These are phyloP conservation scores for Sequoiadendron giganteum DNA, from an alignment of 75 land plant genomes.

Conservation along the genomic window DNA sequence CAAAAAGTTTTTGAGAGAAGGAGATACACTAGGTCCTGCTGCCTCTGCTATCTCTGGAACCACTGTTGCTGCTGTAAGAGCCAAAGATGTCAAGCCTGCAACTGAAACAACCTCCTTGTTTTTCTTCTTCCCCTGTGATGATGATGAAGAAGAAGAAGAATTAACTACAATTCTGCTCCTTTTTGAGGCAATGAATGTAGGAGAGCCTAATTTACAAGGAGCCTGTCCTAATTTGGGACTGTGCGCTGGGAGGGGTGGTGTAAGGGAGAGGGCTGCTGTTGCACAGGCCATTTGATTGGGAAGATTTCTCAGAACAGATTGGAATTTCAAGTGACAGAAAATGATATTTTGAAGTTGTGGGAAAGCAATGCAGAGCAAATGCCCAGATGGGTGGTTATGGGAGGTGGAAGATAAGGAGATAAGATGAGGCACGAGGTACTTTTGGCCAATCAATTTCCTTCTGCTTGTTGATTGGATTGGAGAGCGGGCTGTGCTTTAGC, in stretches of 20 bases:
- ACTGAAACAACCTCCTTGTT: conserved; percentile 38
- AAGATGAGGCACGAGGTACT: background rate
- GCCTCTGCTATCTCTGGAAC: conserved; percentile 81
- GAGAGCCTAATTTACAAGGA: background rate
- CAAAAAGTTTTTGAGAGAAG: conserved; percentile 81
- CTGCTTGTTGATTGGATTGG: background rate
- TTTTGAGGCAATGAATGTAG: background rate
- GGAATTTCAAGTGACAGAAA: background rate
- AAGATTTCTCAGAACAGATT: background rate
- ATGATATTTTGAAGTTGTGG: background rate
- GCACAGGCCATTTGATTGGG: conserved; percentile 1
- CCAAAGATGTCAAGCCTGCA: conserved; percentile 48
- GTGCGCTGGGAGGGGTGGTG: background rate
- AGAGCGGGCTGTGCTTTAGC: background rate
- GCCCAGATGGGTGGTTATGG: background rate
- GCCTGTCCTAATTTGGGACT: background rate
- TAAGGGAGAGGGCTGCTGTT: conserved; percentile 9
- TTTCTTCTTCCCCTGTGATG: background rate
- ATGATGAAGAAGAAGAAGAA: background rate
- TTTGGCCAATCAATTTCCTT: background rate
- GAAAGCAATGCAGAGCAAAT: background rate
- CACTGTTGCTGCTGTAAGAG: conserved; percentile 53
- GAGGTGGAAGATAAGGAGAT: background rate
- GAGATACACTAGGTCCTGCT: conserved; percentile 58
- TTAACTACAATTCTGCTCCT: background rate